Evolutionary conservation across 2,329 filamentous ascomycete species (phyloP).

Genomic region (Tolypocladium endophyticum): DNA sequence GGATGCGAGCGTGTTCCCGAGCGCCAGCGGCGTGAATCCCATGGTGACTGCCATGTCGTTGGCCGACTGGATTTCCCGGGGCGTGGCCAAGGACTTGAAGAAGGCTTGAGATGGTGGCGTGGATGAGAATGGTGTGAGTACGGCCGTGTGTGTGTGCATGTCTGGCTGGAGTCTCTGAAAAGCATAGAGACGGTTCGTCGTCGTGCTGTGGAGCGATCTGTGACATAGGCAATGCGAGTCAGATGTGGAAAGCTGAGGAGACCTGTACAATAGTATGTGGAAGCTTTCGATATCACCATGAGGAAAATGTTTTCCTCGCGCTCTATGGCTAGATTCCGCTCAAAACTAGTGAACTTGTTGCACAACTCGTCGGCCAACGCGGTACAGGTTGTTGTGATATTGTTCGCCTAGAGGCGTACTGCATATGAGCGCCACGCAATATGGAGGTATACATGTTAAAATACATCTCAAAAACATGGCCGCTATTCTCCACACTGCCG

Average conservation of each 20-base stretch:
- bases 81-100: conserved; percentile 9
- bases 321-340: no score
- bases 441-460: no score
- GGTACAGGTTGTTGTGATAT: no score
- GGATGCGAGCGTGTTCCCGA: conserved; percentile 67
- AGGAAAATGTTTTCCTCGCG: not conserved
- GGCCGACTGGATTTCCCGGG: conserved; percentile 52
- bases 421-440: no score
- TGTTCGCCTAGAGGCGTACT: no score
- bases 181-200: not conserved
- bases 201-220: not conserved
- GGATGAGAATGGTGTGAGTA: not conserved
- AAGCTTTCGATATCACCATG: not conserved
- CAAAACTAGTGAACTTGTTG: no score
- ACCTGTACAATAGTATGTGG: not conserved
- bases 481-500: no score
- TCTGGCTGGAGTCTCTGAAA: not conserved
- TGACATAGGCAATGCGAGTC: not conserved
- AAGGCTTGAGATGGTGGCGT: not conserved
- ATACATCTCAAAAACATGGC: no score
- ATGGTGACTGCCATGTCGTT: conserved; percentile 72
- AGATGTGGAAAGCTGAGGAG: not conserved
- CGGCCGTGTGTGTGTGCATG: not conserved
- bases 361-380: no score
- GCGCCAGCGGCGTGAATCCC: conserved; percentile 69